Percentiles rank a stretch among this genome's conserved stretches.
phyloP scores from a whole-genome alignment of 2,329 filamentous ascomycete genomes.

The Pyricularia sp. region DNA sequence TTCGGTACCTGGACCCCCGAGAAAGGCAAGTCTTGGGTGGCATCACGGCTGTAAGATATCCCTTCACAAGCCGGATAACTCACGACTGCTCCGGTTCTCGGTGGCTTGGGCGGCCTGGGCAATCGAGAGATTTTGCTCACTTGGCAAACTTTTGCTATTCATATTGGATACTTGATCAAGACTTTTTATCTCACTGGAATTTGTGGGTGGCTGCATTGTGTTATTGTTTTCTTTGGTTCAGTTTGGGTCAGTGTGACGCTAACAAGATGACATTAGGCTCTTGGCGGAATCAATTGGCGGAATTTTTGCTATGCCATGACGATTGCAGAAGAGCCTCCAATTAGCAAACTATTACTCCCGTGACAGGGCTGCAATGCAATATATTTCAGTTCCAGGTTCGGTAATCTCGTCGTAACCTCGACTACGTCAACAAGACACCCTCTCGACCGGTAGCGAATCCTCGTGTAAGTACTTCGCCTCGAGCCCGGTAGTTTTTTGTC shows the following conservation, averaged over 20 bases:
- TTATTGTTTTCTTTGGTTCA: background rate
- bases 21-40: background rate
- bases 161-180: background rate
- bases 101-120: background rate
- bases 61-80: background rate
- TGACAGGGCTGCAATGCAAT: background rate
- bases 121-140: background rate
- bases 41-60: background rate
- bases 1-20: slow-evolving; percentile 2
- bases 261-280: background rate
- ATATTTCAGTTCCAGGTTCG: background rate
- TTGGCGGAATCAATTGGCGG: background rate
- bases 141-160: background rate
- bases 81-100: background rate
- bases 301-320: background rate
- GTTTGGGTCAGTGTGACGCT: background rate
- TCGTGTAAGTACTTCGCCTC: background rate
- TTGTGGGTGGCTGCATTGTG: background rate
- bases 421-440: background rate
- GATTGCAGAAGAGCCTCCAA: background rate
- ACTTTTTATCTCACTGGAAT: background rate
- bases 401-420: background rate
- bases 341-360: background rate
- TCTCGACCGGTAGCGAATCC: background rate
- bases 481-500: background rate